These are phyloP conservation scores for Mrakia hoshinonis DNA, from an alignment of 768 basidiomycete genomes.

Conservation along the genomic window DNA sequence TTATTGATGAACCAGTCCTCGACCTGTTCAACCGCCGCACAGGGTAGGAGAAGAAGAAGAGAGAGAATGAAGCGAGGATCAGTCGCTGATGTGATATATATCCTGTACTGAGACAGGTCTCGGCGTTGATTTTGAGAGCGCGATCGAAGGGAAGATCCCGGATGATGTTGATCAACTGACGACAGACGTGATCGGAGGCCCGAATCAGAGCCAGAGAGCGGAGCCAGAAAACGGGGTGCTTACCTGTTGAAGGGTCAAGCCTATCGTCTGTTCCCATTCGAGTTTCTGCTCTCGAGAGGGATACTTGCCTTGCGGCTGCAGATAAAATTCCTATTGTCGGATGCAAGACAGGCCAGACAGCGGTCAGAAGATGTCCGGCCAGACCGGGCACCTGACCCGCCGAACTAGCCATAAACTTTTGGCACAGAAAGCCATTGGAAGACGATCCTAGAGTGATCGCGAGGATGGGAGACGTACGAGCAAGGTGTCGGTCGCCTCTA, in stretches of 20 bases:
- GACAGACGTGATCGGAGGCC: not conserved
- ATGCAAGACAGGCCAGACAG: not conserved
- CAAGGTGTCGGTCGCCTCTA: not conserved
- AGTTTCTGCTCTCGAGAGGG: constrained; percentile 12
- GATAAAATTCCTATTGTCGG: constrained; percentile 2
- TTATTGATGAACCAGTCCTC: constrained; percentile 26
- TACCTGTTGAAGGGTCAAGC: constrained; percentile 12
- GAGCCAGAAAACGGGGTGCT: not conserved
- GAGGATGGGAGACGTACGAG: not conserved
- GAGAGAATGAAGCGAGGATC: too few species aligned
- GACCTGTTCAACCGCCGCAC: not conserved
- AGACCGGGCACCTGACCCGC: too few species aligned
- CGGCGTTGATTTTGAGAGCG: too few species aligned
- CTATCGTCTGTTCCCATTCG: not conserved
- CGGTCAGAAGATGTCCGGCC: too few species aligned
- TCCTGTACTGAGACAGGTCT: too few species aligned
- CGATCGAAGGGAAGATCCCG: too few species aligned
- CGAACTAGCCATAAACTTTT: too few species aligned
- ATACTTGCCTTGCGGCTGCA: not conserved
- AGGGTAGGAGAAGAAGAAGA: not conserved
- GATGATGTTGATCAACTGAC: not conserved
- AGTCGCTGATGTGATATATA: too few species aligned
- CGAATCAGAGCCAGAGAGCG: not conserved
- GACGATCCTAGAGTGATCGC: too few species aligned
- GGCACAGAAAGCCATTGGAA: too few species aligned